phyloP scores from a whole-genome alignment of 1,284 basidiomycete species.

The Caloboletus inedulis region DNA sequence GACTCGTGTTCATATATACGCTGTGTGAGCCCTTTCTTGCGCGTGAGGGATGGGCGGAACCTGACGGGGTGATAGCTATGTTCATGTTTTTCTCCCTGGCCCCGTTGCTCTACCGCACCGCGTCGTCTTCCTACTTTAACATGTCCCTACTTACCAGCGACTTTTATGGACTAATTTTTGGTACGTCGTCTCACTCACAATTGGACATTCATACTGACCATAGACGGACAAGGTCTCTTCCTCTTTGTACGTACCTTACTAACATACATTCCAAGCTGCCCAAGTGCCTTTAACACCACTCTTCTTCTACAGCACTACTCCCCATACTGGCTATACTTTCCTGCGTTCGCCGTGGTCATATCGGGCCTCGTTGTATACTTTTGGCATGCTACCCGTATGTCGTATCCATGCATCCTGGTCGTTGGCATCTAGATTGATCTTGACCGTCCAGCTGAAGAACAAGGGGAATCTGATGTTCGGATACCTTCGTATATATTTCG shows the following conservation, averaged over 20 bases:
- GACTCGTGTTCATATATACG: conserved; percentile 68
- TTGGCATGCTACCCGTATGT: conserved; percentile 75
- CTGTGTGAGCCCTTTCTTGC: conserved; percentile 35
- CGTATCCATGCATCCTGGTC: background rate
- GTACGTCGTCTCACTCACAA: conserved; percentile 36
- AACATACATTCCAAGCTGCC: too few species aligned
- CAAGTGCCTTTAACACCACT: background rate
- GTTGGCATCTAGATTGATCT: background rate
- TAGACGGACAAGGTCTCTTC: conserved; percentile 48
- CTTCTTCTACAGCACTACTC: conserved; percentile 55
- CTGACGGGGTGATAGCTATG: conserved; percentile 47
- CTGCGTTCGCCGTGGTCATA: conserved; percentile 67
- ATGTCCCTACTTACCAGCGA: conserved; percentile 80
- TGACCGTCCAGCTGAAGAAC: conserved; percentile 25
- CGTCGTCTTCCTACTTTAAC: conserved; percentile 82
- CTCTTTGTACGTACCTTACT: conserved; percentile 51
- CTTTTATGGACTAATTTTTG: conserved; percentile 82
- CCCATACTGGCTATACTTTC: conserved; percentile 83
- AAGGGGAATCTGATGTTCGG: conserved; percentile 25
- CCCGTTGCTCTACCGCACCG: conserved; percentile 77
- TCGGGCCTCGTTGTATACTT: conserved; percentile 74
- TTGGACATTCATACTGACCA: conserved; percentile 5
- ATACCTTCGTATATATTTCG: conserved; percentile 21
- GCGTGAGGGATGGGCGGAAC: background rate
- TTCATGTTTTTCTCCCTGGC: conserved; percentile 78